These are phyloP conservation scores for Epithemia pelagica DNA, from an alignment of 108 stramenopile genomes.

Conservation along the genomic window DNA sequence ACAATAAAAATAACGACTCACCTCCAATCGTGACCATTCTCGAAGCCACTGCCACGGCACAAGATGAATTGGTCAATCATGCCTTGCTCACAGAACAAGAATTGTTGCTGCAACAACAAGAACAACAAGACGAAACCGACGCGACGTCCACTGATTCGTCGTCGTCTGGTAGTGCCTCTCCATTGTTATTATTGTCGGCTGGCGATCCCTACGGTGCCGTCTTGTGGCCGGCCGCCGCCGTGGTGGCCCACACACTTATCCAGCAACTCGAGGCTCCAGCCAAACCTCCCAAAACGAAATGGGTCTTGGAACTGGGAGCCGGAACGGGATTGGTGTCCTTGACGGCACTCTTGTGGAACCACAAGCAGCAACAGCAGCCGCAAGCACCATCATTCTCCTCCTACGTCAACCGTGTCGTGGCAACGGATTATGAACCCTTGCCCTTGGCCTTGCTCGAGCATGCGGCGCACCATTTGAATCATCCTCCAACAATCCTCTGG, in stretches of 20 bases:
- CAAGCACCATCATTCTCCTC: neutral
- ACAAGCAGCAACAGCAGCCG: too few species aligned
- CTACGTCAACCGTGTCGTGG: slow-evolving; percentile 20
- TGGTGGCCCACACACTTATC: slow-evolving; percentile 35
- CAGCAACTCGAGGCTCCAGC: neutral
- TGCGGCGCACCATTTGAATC: slow-evolving; percentile 26
- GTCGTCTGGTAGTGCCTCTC: too few species aligned
- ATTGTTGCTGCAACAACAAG: neutral
- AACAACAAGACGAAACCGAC: neutral
- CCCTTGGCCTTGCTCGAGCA: slow-evolving; percentile 37
- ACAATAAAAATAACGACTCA: neutral
- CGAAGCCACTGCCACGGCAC: slow-evolving; percentile 54
- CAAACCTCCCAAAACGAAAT: neutral
- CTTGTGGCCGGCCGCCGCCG: slow-evolving; percentile 55
- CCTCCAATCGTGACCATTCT: slow-evolving; percentile 38
- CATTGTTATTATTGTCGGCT: neutral
- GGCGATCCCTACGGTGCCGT: slow-evolving; percentile 56
- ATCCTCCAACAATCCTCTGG: neutral
- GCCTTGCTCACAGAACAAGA: slow-evolving; percentile 38
- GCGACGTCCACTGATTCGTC: neutral
- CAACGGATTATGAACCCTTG: slow-evolving; percentile 55
- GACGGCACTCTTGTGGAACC: slow-evolving; percentile 34
- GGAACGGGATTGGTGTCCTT: slow-evolving; percentile 59
- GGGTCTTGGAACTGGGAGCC: slow-evolving; percentile 48
- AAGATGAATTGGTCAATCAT: slow-evolving; percentile 45